Evolutionary conservation across 345 rosid genomes (phyloP), one percentile per base, ranked within the genome.

Genomic region (Psidium friedrichsthalianum): DNA sequence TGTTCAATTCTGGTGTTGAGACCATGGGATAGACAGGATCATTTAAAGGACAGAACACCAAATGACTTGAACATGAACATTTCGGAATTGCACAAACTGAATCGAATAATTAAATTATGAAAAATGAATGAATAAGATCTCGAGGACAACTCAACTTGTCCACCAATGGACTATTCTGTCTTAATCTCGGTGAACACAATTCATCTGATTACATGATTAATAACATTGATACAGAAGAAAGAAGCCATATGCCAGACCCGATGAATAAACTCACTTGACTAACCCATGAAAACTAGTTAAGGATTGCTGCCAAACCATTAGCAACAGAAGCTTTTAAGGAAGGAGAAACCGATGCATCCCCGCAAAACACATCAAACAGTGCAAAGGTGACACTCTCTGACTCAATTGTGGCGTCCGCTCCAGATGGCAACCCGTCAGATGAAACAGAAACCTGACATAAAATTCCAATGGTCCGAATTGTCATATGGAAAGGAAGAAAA

Each of bases 261-360:
- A 76, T 55, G 49, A 86, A 44, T 44, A 44, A 27, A 20, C 56
- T 51, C 36, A 14, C 40, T 64, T 42, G 20, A 42, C 54, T 56
- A 32, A 58, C 6, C 61, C 44, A 56, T 54, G 83, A n/a, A 78
- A 78, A 89, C 88, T 86, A 92, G 83, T 90, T 89, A 83, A 94
- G 92, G 51, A 78, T 64, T 80, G 88, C 81, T 22, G 91, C 92
- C 69, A 95, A 90, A 40, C 93, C 95, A 82, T 76, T 86, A 58
- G 94, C 92, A 56, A 93, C 93, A 5, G 98, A 95, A 61, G 90
- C 87, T 89, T 94, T 97, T 87, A 94, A 84, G 25, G 98, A 91
- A 86, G 97, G 97, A 88, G 96, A 94, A 88, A 94, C 99, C 4
- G 98, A 92, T 87, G 93, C 56, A 89, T 88, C 92, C 57, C 98